Conservation (phyloP, 2,329 filamentous ascomycete species). For the Parascedosporium putredinis region DNA sequence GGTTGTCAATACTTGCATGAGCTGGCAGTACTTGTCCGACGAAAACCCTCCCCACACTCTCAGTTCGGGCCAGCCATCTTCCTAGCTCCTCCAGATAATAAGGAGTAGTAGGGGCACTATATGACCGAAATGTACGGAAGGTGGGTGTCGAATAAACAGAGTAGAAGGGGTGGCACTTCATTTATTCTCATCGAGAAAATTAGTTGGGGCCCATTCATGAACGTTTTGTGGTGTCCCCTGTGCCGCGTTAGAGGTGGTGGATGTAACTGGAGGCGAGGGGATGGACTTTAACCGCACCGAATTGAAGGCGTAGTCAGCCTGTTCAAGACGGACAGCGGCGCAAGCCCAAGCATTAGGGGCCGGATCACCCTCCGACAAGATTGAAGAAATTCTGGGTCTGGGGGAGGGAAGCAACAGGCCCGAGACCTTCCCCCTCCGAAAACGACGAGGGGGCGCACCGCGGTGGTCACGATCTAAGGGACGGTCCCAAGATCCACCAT, state of each 20-base stretch:
- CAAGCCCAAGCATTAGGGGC: not conserved
- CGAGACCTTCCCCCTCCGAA: too few species aligned
- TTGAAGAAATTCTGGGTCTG: not conserved
- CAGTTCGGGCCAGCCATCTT: slow-evolving; percentile 4
- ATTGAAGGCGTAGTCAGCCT: not conserved
- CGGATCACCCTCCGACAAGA: not conserved
- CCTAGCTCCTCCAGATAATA: not conserved
- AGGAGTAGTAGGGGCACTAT: not conserved
- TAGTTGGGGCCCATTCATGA: slow-evolving; percentile 1
- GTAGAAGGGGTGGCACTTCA: slow-evolving; percentile 3
- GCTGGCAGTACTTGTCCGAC: not conserved
- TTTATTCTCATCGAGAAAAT: slow-evolving; percentile 1
- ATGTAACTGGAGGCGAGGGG: slow-evolving; percentile 1
- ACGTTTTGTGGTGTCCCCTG: not conserved
- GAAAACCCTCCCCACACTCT: not conserved
- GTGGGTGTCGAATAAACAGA: not conserved
- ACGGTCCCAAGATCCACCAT: not conserved
- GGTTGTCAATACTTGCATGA: not conserved
- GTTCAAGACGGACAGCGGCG: too few species aligned
- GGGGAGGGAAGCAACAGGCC: too few species aligned
- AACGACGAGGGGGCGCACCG: not conserved
- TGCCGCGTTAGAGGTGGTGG: not conserved
- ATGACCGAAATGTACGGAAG: not conserved
- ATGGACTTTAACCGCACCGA: slow-evolving; percentile 3
- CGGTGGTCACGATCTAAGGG: not conserved